Conservation (phyloP, 164 flowering plant species). For the Tetracentron sinense region DNA sequence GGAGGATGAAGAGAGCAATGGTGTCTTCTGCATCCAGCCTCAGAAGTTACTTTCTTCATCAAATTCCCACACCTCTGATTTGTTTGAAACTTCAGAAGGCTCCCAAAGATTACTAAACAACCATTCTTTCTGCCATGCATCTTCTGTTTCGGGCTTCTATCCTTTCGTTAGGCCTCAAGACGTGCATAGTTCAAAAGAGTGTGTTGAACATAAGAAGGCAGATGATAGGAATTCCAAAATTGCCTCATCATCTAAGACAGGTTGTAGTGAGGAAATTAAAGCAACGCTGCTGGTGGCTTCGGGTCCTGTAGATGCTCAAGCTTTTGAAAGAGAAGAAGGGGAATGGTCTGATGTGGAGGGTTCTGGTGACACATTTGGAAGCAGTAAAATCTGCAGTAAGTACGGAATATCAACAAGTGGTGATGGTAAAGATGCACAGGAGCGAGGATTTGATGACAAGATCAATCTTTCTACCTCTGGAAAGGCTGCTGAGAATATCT, state of each 20-base stretch:
- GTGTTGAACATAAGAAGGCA: slow-evolving; percentile 24
- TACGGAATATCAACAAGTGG: slow-evolving; percentile 21
- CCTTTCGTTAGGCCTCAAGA: slow-evolving; percentile 64
- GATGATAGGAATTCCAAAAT: slow-evolving; percentile 15
- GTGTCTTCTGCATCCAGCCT: slow-evolving; percentile 46
- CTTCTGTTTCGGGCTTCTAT: slow-evolving; percentile 87
- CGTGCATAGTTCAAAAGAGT: slow-evolving; percentile 22
- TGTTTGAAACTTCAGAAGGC: slow-evolving; percentile 36
- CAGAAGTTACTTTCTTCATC: slow-evolving; percentile 55
- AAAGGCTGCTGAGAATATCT: slow-evolving; percentile 18
- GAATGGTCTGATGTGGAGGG: slow-evolving; percentile 90
- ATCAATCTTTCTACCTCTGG: slow-evolving; percentile 22
- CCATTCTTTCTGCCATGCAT: slow-evolving; percentile 71
- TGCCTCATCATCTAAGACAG: slow-evolving; percentile 27
- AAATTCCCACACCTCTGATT: slow-evolving; percentile 34
- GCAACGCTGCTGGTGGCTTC: slow-evolving; percentile 18
- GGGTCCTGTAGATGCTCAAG: slow-evolving; percentile 28
- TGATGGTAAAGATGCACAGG: slow-evolving; percentile 25
- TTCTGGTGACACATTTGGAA: slow-evolving; percentile 28
- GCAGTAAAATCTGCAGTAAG: slow-evolving; percentile 15
- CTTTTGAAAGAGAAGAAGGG: slow-evolving; percentile 85
- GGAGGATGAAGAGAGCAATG: slow-evolving; percentile 54
- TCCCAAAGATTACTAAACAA: slow-evolving; percentile 47
- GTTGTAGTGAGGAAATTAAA: slow-evolving; percentile 27
- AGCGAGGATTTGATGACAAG: slow-evolving; percentile 25